Base-by-base conservation (phyloP, 805 yeast genomes). In the Kodamaea restingae region DNA sequence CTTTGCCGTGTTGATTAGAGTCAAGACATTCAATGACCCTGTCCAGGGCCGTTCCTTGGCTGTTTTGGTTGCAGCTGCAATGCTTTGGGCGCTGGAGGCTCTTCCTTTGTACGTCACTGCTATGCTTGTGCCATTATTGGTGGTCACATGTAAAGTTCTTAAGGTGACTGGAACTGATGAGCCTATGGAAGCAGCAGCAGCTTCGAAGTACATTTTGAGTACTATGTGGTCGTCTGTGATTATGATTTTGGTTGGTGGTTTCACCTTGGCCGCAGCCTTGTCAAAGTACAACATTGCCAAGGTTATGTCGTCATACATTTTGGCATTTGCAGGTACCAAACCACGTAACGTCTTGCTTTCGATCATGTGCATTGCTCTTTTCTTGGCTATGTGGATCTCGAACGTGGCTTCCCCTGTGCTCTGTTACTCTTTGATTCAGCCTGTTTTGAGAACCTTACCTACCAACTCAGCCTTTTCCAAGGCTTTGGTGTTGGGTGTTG, bases 371-470 rank as follows among this genome's bases (percentile, higher is more conserved):
- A 91, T 91, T 22, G 86, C 97, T 0, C 68, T 90, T 28, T 79
- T 91, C 52, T 80, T 86, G 29, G 80, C 95, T 4, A 88, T 91
- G 87, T 90, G 96, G 95, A 93, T 91, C 28, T 84, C 95, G 18
- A 91, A 91, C 58, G 98, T 91, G 31, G 98, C 98, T 1, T 93
- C 98, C 1, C 98, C 98, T 0, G 97, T 91, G 2, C 71, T 91
- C 40, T 85, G 95, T 63, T 87, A 76, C 53, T 88, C 96, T 4
- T 84, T 91, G 46, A 81, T 91, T 42, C 96, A 90, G 60, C 97
- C 98, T 0, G 67, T 91, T 15, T 66, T 91, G 48, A 74, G 96
- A 53, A 86, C 95, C 0, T 65, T 90, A 31, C 95, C 95, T 15
- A 78, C 84, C 35, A 79, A 79, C 9, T 81, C 90, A 15, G 73